Evolutionary conservation across 75 land plant species (phyloP).

Genomic region (Selaginella tamariscina): DNA sequence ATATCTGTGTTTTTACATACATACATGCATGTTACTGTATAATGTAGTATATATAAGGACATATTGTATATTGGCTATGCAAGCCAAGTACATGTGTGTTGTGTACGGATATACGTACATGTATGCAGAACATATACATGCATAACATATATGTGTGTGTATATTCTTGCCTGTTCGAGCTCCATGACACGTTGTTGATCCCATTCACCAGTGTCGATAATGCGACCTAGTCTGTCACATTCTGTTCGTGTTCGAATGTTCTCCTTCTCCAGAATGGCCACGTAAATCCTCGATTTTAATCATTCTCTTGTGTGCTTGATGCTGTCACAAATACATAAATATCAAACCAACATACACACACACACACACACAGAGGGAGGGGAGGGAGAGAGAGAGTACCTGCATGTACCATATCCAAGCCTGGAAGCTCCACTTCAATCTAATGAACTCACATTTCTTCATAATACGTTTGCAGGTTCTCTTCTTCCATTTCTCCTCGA

Average conservation of each 20-base stretch:
- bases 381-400: too few relatives aligned
- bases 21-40: too few relatives aligned
- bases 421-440: conserved; percentile 14
- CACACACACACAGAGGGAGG: too few relatives aligned
- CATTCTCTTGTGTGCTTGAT: conserved; percentile 27
- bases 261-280: conserved; percentile 21
- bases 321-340: conserved; percentile 10
- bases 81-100: too few relatives aligned
- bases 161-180: conserved; percentile 20
- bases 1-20: too few relatives aligned
- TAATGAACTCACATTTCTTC: neutral
- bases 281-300: conserved; percentile 18
- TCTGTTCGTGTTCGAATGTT: conserved; percentile 20
- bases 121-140: too few relatives aligned
- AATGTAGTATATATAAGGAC: too few relatives aligned
- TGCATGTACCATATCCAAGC: conserved; percentile 31
- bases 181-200: conserved; percentile 21
- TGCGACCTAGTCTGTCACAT: conserved; percentile 18
- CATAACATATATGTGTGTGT: too few relatives aligned
- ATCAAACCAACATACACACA: neutral
- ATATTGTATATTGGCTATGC: too few relatives aligned
- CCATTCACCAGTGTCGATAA: conserved; percentile 29
- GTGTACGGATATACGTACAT: too few relatives aligned
- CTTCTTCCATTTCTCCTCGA: conserved; percentile 9
- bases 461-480: neutral